phyloP scores from a whole-genome alignment of 1,139 yeast species.

The Petasospora rhodanensis region DNA sequence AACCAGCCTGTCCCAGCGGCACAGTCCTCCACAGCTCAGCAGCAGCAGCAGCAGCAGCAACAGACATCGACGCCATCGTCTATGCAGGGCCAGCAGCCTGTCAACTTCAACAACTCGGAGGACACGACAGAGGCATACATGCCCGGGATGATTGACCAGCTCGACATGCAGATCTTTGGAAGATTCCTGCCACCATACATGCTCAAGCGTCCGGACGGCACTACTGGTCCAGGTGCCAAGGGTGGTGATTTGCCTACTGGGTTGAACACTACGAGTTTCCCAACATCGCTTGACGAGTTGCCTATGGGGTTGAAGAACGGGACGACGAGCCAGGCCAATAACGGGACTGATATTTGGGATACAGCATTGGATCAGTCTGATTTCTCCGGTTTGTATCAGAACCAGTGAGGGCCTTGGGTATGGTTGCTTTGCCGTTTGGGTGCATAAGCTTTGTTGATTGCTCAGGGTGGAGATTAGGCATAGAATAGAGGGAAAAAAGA shows the following conservation, averaged over 20 bases:
- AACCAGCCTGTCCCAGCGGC: slow-evolving; percentile 17
- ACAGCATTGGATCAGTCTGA: slow-evolving; percentile 2
- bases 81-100: too few relatives aligned
- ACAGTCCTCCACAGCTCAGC: not conserved
- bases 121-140: slow-evolving; percentile 7
- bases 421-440: too few relatives aligned
- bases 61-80: too few relatives aligned
- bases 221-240: slow-evolving; percentile 24
- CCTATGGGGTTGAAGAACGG: slow-evolving; percentile 14
- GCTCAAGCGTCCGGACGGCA: slow-evolving; percentile 39
- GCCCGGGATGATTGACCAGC: slow-evolving; percentile 49
- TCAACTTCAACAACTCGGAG: slow-evolving; percentile 1
- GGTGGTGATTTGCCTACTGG: slow-evolving; percentile 27
- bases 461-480: too few relatives aligned
- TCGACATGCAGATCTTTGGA: slow-evolving; percentile 84
- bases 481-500: too few relatives aligned
- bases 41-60: slow-evolving; percentile 1
- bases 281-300: slow-evolving; percentile 21
- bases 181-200: slow-evolving; percentile 73
- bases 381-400: too few relatives aligned
- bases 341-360: slow-evolving; percentile 4
- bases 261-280: slow-evolving; percentile 22
- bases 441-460: too few relatives aligned
- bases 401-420: too few relatives aligned
- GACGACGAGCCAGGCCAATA: not conserved